These are phyloP conservation scores for Rhizopogon vulgaris DNA, from an alignment of 768 basidiomycete genomes.

Conservation along the genomic window DNA sequence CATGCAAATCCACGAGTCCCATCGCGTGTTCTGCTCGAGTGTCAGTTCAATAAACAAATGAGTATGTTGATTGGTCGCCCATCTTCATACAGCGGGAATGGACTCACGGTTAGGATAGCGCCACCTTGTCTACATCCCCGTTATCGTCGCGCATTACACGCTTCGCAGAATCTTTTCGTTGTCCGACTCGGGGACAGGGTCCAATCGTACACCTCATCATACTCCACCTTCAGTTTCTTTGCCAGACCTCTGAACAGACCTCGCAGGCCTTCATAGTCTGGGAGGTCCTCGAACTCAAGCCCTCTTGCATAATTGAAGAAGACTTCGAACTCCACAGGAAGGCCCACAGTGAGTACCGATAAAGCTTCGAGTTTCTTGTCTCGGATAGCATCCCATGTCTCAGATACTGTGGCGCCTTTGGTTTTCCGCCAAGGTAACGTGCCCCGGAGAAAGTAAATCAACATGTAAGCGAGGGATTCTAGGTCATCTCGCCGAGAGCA, in stretches of 20 bases:
- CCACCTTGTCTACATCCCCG: background rate
- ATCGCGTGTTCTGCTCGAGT: background rate
- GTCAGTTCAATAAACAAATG: background rate
- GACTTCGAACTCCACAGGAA: conserved; percentile 78
- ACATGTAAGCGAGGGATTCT: conserved; percentile 77
- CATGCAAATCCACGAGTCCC: background rate
- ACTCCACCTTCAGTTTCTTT: conserved; percentile 22
- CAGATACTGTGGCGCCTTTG: conserved; percentile 56
- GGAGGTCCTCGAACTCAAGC: conserved; percentile 82
- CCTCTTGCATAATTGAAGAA: conserved; percentile 74
- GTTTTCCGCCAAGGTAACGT: conserved; percentile 75
- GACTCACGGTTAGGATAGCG: background rate
- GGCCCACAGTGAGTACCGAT: conserved; percentile 62
- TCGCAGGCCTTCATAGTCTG: conserved; percentile 81
- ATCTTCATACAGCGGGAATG: background rate
- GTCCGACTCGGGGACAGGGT: conserved; percentile 16
- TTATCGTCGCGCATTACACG: conserved; percentile 20
- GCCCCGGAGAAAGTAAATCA: conserved; percentile 75
- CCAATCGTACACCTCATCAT: conserved; percentile 41
- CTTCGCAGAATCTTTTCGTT: conserved; percentile 26
- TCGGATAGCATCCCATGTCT: conserved; percentile 74
- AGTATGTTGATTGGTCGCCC: background rate
- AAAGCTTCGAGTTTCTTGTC: conserved; percentile 66
- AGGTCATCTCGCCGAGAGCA: conserved; percentile 75
- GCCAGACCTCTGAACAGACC: conserved; percentile 47